Percentiles rank a stretch among this genome's conserved stretches.
Conservation (phyloP, 2,329 filamentous ascomycete species). For the Venturia carpophila region DNA sequence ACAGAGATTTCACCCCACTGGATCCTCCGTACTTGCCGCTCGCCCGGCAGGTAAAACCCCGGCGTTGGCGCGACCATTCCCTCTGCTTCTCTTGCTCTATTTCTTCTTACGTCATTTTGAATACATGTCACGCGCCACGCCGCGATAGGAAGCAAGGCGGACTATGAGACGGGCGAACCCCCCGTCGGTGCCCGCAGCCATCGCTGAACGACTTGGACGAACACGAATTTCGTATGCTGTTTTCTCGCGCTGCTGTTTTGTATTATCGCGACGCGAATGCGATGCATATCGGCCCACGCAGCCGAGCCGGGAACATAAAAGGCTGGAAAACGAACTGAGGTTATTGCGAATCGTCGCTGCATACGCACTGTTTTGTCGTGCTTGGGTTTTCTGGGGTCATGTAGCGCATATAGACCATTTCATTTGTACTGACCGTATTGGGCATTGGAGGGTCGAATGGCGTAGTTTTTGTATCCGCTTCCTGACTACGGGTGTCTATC, state of each 20-base stretch:
- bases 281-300: constrained; percentile 1
- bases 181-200: not conserved
- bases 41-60: not conserved
- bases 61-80: constrained; percentile 8
- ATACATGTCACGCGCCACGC: constrained; percentile 5
- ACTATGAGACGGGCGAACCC: not conserved
- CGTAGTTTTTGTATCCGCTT: not conserved
- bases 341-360: not conserved
- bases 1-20: not conserved
- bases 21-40: not conserved
- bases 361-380: not conserved
- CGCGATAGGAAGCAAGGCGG: not conserved
- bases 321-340: not conserved
- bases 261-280: not conserved
- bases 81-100: constrained; percentile 13
- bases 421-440: not conserved
- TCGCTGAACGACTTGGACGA: constrained; percentile 3
- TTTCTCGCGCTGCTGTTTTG: not conserved
- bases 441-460: not conserved
- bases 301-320: constrained; percentile 4
- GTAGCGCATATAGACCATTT: not conserved
- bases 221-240: not conserved
- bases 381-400: not conserved
- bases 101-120: constrained; percentile 7
- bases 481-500: not conserved